A percentile compares a stretch with the other conserved stretches of the same genome.
Evolutionary conservation across 352 stramenopile species (phyloP).

Genomic region (Globisporangium mamillatum): DNA sequence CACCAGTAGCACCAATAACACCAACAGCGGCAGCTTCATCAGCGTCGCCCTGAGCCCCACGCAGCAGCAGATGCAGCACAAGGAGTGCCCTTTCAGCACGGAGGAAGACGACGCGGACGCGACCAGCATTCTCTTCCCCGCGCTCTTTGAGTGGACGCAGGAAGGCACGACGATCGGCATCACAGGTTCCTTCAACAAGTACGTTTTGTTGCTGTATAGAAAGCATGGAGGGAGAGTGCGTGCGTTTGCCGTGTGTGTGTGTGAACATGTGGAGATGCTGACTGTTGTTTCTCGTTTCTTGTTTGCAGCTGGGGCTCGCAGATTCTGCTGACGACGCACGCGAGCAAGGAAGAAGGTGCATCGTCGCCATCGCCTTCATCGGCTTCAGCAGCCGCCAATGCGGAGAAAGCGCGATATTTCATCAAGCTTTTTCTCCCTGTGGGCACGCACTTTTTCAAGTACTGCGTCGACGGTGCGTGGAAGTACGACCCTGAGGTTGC

Average conservation of each 20-base stretch:
- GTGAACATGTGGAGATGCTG: not conserved
- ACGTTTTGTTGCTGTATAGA: slow-evolving; percentile 7
- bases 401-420: slow-evolving; percentile 19
- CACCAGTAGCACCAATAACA: not conserved
- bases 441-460: slow-evolving; percentile 79
- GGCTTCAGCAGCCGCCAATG: not conserved
- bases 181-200: slow-evolving; percentile 85
- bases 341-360: slow-evolving; percentile 9
- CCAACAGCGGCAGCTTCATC: not conserved
- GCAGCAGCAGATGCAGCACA: not conserved
- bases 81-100: slow-evolving; percentile 3
- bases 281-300: not conserved
- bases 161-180: slow-evolving; percentile 55
- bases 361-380: not conserved
- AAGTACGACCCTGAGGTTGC: slow-evolving; percentile 83
- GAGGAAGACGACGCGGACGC: slow-evolving; percentile 34
- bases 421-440: slow-evolving; percentile 61
- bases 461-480: slow-evolving; percentile 74
- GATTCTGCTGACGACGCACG: slow-evolving; percentile 49
- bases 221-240: too few relatives aligned
- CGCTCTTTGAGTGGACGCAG: slow-evolving; percentile 58
- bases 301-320: slow-evolving; percentile 69
- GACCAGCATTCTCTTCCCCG: slow-evolving; percentile 39
- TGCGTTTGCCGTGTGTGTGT: not conserved
- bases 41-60: not conserved